These are phyloP conservation scores for Penicillium daleae DNA, from an alignment of 495 filamentous ascomycete species.

Conservation along the genomic window DNA sequence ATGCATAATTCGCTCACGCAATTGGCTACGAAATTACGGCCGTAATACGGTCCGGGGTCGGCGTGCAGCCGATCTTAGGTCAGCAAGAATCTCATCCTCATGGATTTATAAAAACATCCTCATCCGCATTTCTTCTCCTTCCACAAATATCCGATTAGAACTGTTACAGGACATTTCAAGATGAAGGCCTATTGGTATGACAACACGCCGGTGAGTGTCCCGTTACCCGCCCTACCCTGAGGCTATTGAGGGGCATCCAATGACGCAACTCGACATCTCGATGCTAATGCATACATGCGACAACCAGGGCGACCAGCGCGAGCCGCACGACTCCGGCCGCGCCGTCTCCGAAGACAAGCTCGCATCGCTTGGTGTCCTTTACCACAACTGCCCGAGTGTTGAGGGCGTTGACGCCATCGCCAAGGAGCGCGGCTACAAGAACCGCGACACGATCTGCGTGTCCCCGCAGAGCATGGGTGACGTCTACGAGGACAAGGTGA, in stretches of 20 bases:
- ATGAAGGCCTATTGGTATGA: constrained; percentile 90
- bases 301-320: constrained; percentile 87
- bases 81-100: too few species aligned
- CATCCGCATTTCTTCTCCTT: constrained; percentile 2
- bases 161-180: constrained; percentile 28
- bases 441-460: constrained; percentile 91
- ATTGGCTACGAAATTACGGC: constrained; percentile 48
- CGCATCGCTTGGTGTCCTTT: constrained; percentile 73
- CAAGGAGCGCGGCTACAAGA: constrained; percentile 78
- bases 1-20: constrained; percentile 36
- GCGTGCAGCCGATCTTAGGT: too few species aligned
- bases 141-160: neutral
- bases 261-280: constrained; percentile 16
- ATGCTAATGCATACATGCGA: constrained; percentile 19
- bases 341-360: constrained; percentile 64
- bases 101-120: constrained; percentile 14
- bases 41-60: too few species aligned
- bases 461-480: constrained; percentile 86
- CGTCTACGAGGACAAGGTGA: constrained; percentile 82
- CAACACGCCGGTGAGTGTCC: constrained; percentile 67
- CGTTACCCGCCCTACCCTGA: neutral
- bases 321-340: constrained; percentile 82
- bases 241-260: neutral
- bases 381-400: constrained; percentile 68
- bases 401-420: constrained; percentile 74